phyloP scores from a whole-genome alignment of 2,329 filamentous ascomycete species.

The Diaporthe sp. region DNA sequence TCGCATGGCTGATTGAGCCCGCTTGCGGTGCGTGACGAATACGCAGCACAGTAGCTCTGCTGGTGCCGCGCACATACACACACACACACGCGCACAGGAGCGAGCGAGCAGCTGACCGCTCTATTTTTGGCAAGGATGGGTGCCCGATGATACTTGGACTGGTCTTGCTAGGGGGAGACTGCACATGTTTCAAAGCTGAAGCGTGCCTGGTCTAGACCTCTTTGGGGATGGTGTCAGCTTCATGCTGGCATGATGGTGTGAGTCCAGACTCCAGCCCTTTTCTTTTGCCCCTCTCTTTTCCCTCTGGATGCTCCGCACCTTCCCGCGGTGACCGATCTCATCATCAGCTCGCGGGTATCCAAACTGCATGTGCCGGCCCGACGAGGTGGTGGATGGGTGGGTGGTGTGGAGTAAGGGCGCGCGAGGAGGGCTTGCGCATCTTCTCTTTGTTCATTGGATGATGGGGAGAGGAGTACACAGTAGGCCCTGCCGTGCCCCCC shows the following conservation, averaged over 20 bases:
- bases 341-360: constrained; percentile 4
- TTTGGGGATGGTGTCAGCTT: constrained; percentile 34
- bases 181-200: constrained; percentile 34
- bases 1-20: not conserved
- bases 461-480: not conserved
- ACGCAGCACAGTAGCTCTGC: not conserved
- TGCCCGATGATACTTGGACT: constrained; percentile 21
- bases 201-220: constrained; percentile 40
- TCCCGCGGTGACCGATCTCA: too few species aligned
- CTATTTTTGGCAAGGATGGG: constrained; percentile 24
- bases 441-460: not conserved
- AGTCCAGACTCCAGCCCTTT: not conserved
- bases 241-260: not conserved
- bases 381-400: not conserved
- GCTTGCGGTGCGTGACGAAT: not conserved
- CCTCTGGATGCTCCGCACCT: not conserved
- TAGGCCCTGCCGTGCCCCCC: not conserved
- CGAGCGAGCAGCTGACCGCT: not conserved
- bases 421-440: not conserved
- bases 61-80: not conserved
- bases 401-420: not conserved
- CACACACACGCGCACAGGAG: not conserved
- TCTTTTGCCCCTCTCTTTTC: not conserved
- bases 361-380: constrained; percentile 17
- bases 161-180: constrained; percentile 14